Evolutionary conservation across 208 protist genomes (phyloP), one percentile per base, ranked within the genome.

Genomic region (Sergeia podlipaevii): DNA sequence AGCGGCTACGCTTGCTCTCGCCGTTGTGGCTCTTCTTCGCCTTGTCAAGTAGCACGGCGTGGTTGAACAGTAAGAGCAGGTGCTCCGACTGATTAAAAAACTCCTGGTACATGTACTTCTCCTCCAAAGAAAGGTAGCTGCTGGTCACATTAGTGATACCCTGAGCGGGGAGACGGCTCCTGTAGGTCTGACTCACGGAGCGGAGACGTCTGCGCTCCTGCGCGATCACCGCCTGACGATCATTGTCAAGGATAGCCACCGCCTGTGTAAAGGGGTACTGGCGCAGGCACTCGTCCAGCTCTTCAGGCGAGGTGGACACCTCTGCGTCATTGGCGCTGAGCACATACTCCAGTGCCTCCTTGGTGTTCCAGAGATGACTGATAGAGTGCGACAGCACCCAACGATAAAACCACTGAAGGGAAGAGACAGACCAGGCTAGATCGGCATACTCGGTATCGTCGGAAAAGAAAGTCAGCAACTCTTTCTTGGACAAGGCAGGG

Each of bases 51-150:
- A 84, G 65, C 29, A 66, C 26, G 0, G 77, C 64, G 41, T 90
- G 82, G 53, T 80, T 70, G 23, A 90, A 60, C 52, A 85, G 51
- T 18, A 77, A 60, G 21, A 93, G 28, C 42, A 75, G 60, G 68
- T 93, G 82, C 66, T 93, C 82, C 20, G 86, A 80, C 56, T 90
- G 76, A 48, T 90, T 90, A 65, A 80, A 89, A 41, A 78, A 82
- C 72, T 90, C 81, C 65, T 93, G 86, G 59, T 89, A 93, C 64
- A 73, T 71, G 60, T 85, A 91, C 75, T 88, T 90, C 57, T 93
- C 86, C 68, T 90, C 82, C 2, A 65, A 3, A 2, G 62, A 79
- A 3, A 93, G 74, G 64, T 87, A 90, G 44, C 70, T 74, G 63
- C 70, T 93, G 15, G 74, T 79, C 29, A 76, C 79, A 8, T 60